Conservation (phyloP, 1,139 yeast genomes). For the Protomyces arabidopsidicola region DNA sequence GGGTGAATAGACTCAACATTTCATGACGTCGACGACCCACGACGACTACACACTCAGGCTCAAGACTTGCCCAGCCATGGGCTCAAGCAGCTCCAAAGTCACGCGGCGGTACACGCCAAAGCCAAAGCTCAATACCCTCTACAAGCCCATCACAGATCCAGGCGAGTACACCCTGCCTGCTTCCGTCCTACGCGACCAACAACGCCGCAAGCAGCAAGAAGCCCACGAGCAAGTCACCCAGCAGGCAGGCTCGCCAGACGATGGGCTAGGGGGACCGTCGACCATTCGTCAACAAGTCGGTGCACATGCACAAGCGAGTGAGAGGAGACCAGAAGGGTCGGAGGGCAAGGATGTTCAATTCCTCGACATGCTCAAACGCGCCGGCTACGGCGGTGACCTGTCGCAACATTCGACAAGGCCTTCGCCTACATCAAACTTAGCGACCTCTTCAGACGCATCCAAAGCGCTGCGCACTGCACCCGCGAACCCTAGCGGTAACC, state of each 20-base stretch:
- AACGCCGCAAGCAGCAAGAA: background rate
- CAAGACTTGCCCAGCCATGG: background rate
- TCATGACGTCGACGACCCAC: background rate
- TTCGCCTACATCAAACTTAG: background rate
- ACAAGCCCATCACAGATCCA: background rate
- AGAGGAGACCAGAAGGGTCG: background rate
- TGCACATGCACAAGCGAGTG: background rate
- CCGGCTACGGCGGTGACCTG: background rate
- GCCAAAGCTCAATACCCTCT: background rate
- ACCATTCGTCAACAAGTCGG: background rate
- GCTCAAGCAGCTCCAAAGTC: background rate
- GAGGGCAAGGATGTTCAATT: background rate
- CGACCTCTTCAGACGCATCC: background rate
- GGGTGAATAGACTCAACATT: background rate
- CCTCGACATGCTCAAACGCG: background rate
- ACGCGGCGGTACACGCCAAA: background rate
- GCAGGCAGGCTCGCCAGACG: background rate
- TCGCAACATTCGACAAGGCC: background rate
- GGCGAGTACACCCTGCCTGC: background rate
- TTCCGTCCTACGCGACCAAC: background rate
- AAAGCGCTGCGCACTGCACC: background rate
- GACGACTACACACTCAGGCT: too few species aligned
- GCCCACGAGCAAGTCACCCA: background rate
- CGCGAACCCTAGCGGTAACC: background rate
- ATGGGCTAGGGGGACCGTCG: background rate